Evolutionary conservation across 1,139 yeast genomes (phyloP).

Genomic region (Kodamaea alishanica): DNA sequence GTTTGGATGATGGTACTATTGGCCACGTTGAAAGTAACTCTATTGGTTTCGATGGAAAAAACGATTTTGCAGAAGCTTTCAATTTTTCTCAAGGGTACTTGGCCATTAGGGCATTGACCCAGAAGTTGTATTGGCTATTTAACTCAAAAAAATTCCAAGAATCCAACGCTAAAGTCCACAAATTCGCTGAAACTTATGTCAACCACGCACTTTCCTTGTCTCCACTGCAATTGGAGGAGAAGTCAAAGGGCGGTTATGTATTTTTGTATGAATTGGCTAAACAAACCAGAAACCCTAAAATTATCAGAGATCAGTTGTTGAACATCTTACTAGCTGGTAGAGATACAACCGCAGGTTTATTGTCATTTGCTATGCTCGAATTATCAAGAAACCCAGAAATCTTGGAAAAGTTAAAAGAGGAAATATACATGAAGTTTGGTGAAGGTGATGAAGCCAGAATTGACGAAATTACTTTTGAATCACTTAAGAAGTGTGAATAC

Average conservation of each 20-base stretch:
- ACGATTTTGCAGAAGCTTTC: conserved; percentile 29
- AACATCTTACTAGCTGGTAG: conserved; percentile 46
- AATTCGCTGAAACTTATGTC: conserved; percentile 33
- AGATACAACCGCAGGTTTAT: conserved; percentile 47
- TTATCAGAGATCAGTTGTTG: conserved; percentile 43
- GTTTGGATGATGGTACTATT: conserved; percentile 29
- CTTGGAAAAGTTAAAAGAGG: conserved; percentile 32
- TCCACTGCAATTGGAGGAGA: conserved; percentile 35
- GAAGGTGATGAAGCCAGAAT: conserved; percentile 28
- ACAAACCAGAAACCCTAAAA: conserved; percentile 40
- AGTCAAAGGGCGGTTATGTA: conserved; percentile 35
- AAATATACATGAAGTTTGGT: conserved; percentile 34
- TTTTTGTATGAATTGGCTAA: conserved; percentile 45
- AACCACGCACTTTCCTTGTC: conserved; percentile 23
- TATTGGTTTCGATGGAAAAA: conserved; percentile 24
- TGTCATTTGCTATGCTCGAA: conserved; percentile 41
- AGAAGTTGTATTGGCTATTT: conserved; percentile 24
- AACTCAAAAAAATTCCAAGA: conserved; percentile 31
- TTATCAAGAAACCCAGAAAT: conserved; percentile 39
- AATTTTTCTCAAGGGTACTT: conserved; percentile 30
- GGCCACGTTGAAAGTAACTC: conserved; percentile 18
- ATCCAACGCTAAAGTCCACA: conserved; percentile 17
- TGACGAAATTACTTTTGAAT: conserved; percentile 42
- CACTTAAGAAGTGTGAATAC: conserved; percentile 48
- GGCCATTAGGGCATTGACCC: conserved; percentile 29